Evolutionary conservation across 2,329 filamentous ascomycete species (phyloP).

Genomic region (Exophiala alcalophila): DNA sequence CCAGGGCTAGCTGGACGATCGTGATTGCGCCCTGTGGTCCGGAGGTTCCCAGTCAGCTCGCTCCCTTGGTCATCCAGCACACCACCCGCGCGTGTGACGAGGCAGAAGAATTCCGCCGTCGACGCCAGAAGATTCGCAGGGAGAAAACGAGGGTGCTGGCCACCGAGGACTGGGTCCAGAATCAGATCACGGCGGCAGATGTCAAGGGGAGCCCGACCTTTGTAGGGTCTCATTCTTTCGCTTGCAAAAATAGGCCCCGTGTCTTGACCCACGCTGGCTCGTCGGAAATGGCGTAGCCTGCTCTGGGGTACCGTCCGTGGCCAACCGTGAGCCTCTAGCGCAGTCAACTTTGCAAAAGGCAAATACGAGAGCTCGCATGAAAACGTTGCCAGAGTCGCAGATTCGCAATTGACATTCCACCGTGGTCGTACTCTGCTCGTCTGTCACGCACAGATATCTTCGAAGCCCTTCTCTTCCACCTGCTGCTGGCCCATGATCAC

Average conservation of each 20-base stretch:
- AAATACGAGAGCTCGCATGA: conserved; percentile 1
- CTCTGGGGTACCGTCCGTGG: conserved; percentile 4
- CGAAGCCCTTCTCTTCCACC: not conserved
- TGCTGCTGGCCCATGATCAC: conserved; percentile 5
- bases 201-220: not conserved
- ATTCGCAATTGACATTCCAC: no score
- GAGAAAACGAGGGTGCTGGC: no score
- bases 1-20: conserved; percentile 19
- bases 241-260: not conserved
- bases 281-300: conserved; percentile 2
- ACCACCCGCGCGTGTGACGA: conserved; percentile 16
- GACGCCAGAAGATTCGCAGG: no score
- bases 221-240: no score
- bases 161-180: no score
- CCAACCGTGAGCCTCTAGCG: conserved; percentile 1
- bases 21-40: conserved; percentile 12
- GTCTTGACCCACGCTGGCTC: not conserved
- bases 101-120: conserved; percentile 17
- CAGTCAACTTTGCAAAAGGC: not conserved
- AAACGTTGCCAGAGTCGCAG: no score
- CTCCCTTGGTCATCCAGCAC: conserved; percentile 13
- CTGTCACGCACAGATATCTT: conserved; percentile 4
- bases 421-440: no score
- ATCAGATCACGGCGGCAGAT: no score
- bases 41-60: conserved; percentile 21